Conservation (phyloP, 2,329 filamentous ascomycete genomes). For the Microdochium paspali region DNA sequence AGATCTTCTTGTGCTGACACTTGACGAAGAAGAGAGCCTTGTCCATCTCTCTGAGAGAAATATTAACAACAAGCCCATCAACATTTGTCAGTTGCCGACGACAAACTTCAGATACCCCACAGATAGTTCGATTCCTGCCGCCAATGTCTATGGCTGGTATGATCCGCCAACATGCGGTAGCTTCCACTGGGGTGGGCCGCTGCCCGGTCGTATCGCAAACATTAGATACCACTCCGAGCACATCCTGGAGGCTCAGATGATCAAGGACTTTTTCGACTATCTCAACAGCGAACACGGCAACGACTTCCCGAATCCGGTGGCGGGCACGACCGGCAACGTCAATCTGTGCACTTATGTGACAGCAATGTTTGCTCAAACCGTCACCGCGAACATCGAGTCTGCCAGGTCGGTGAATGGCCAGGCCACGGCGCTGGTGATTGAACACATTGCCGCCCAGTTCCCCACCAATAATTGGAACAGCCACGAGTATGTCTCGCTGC, state of each 20-base stretch:
- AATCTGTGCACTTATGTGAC: background rate
- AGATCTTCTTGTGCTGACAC: background rate
- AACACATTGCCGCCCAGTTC: conserved; percentile 1
- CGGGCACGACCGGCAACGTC: background rate
- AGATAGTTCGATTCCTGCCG: background rate
- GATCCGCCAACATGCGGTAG: conserved; percentile 3
- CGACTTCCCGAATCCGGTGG: background rate
- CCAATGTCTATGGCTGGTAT: conserved; percentile 3
- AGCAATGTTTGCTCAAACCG: background rate
- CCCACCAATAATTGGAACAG: background rate
- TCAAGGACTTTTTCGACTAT: conserved; percentile 5
- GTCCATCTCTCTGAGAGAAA: background rate
- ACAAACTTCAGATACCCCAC: background rate
- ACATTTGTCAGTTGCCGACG: background rate
- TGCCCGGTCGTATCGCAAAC: conserved; percentile 1
- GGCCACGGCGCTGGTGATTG: background rate
- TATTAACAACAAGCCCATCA: background rate
- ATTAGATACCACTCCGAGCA: conserved; percentile 7
- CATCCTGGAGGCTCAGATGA: conserved; percentile 9
- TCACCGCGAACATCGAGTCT: background rate
- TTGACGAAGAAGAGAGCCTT: background rate
- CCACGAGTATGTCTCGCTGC: background rate
- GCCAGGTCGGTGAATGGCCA: background rate
- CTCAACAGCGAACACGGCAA: background rate
- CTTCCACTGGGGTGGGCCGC: background rate